Evolutionary conservation across 1,139 yeast genomes (phyloP).

Genomic region (Debaryomyces singareniensis): DNA sequence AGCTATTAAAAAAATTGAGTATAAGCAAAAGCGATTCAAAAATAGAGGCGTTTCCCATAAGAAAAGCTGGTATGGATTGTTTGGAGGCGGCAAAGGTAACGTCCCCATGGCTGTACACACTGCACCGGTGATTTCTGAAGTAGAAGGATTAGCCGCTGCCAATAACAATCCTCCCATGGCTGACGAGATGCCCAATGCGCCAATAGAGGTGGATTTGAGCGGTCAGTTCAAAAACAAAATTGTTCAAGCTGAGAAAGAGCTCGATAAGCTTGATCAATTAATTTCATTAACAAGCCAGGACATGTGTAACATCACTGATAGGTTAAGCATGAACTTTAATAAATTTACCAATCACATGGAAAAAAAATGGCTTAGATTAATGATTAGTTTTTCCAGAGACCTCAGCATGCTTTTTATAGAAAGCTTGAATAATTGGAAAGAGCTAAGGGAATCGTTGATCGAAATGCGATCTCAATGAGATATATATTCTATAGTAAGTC

Average conservation of each 20-base stretch:
- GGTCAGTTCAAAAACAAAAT: constrained; percentile 21
- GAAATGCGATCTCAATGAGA: constrained; percentile 1
- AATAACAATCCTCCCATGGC: neutral
- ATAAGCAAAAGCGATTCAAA: constrained; percentile 15
- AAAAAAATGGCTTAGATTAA: constrained; percentile 34
- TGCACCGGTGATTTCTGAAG: too few species aligned
- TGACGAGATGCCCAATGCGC: neutral
- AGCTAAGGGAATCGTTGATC: constrained; percentile 19
- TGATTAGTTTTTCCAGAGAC: constrained; percentile 31
- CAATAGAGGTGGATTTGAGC: constrained; percentile 4
- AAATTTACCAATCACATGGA: constrained; percentile 31
- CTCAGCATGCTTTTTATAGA: constrained; percentile 34
- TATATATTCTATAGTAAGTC: too few species aligned
- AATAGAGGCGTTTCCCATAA: constrained; percentile 14
- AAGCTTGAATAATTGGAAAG: constrained; percentile 33
- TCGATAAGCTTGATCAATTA: constrained; percentile 36
- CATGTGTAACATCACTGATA: constrained; percentile 27
- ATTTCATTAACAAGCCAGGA: constrained; percentile 33
- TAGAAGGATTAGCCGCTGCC: neutral
- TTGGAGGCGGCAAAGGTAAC: constrained; percentile 29
- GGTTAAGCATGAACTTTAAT: constrained; percentile 23
- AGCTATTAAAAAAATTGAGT: constrained; percentile 28
- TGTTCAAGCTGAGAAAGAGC: constrained; percentile 34
- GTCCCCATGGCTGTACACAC: neutral
- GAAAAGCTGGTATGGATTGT: constrained; percentile 41